phyloP scores from a whole-genome alignment of 495 filamentous ascomycete genomes.

The Aspergillus sclerotioniger region DNA sequence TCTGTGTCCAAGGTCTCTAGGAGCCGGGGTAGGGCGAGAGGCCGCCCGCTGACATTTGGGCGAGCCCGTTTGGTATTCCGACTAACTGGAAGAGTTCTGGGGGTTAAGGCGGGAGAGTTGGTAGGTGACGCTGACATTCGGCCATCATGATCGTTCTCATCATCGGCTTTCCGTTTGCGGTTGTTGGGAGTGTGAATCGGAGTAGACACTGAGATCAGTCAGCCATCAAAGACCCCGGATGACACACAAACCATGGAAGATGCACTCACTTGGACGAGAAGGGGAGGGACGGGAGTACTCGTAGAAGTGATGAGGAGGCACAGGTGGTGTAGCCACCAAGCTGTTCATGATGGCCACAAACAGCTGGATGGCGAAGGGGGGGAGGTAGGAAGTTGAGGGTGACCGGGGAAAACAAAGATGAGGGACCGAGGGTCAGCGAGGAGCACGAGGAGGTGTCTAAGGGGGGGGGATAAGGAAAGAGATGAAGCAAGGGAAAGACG shows the following conservation, averaged over 20 bases:
- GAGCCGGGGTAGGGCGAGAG: conserved; percentile 76
- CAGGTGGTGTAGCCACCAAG: conserved; percentile 60
- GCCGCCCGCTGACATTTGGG: conserved; percentile 71
- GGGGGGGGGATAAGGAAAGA: conserved; percentile 14
- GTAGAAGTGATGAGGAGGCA: conserved; percentile 72
- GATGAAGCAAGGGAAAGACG: conserved; percentile 25
- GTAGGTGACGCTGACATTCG: conserved; percentile 86
- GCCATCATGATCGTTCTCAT: conserved; percentile 68
- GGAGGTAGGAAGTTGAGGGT: conserved; percentile 13
- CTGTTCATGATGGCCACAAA: conserved; percentile 58
- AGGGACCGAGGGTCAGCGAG: conserved; percentile 19
- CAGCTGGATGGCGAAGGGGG: conserved; percentile 34
- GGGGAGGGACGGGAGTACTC: conserved; percentile 68
- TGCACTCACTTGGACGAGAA: conserved; percentile 62
- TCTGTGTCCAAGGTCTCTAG: conserved; percentile 86
- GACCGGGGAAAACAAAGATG: conserved; percentile 16
- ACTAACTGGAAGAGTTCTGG: conserved; percentile 63
- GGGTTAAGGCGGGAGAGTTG: conserved; percentile 69
- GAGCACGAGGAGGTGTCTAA: conserved; percentile 17
- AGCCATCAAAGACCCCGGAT: conserved; percentile 16
- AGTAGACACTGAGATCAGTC: conserved; percentile 50
- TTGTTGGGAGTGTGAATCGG: conserved; percentile 48
- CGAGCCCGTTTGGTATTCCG: conserved; percentile 63
- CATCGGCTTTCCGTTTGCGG: conserved; percentile 88
- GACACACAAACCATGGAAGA: neutral